A percentile compares a stretch with the other conserved stretches of the same genome.
These are phyloP conservation scores for Aphanoascus verrucosus DNA, from an alignment of 2,329 filamentous ascomycete genomes.

Conservation along the genomic window DNA sequence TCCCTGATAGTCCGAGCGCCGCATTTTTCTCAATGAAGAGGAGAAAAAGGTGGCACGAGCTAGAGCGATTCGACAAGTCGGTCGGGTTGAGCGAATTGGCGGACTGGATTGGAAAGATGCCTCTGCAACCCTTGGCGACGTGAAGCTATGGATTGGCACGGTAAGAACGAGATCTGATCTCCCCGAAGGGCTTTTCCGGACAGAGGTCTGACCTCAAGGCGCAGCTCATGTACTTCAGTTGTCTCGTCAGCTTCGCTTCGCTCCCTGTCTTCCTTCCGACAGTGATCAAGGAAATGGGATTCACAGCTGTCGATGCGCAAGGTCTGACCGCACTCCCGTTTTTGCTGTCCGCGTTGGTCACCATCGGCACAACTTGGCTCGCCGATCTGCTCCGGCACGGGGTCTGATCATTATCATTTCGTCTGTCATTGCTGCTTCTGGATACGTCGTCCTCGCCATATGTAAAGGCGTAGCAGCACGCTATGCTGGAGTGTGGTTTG, in stretches of 20 bases:
- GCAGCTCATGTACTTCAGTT: slow-evolving; percentile 48
- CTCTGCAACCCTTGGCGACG: slow-evolving; percentile 35
- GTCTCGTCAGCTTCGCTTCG: slow-evolving; percentile 55
- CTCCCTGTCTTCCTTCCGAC: slow-evolving; percentile 56
- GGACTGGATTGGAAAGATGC: slow-evolving; percentile 41
- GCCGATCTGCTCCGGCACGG: slow-evolving; percentile 57
- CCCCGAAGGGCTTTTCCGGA: not conserved
- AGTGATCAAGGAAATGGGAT: slow-evolving; percentile 57
- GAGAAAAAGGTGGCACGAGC: slow-evolving; percentile 49
- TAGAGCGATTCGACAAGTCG: slow-evolving; percentile 45
- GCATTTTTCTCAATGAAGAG: slow-evolving; percentile 47
- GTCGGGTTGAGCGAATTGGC: slow-evolving; percentile 34
- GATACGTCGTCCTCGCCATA: slow-evolving; percentile 52
- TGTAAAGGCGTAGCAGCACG: slow-evolving; percentile 40
- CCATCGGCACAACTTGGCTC: slow-evolving; percentile 50
- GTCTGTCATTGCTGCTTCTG: slow-evolving; percentile 48
- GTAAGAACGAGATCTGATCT: slow-evolving; percentile 24
- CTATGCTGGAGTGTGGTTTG: slow-evolving; percentile 46
- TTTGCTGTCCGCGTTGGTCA: slow-evolving; percentile 54
- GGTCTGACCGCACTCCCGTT: slow-evolving; percentile 63
- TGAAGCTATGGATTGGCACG: slow-evolving; percentile 40
- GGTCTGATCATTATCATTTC: slow-evolving; percentile 49
- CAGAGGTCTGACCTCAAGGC: slow-evolving; percentile 1
- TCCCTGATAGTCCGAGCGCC: slow-evolving; percentile 44
- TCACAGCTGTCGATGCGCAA: slow-evolving; percentile 55